Base-by-base conservation (phyloP, 208 protist genomes). In the Trypanosoma congolense region DNA sequence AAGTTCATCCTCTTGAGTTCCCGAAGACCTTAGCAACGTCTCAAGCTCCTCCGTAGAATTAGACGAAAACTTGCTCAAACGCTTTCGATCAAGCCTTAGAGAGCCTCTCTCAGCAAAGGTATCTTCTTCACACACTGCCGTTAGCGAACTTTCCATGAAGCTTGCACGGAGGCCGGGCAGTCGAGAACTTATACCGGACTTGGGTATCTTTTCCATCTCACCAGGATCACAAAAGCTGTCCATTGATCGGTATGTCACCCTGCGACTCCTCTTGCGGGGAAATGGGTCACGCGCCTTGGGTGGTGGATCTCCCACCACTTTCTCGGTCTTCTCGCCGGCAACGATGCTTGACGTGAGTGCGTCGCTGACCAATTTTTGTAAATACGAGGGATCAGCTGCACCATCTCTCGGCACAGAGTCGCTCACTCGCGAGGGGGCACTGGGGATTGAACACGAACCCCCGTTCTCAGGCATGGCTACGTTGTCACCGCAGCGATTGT, bases 1-100 rank as follows among this genome's bases (percentile, higher is more conserved):
- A 9, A 85, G n/a, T 56, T 93, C 86, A 28, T 73, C 72, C 31
- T 63, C 58, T 21, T 6, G 1, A 9, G 19, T 3, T 19, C 4
- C 18, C 4, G 18, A 14, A 4, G 4, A 26, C 21, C 4, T 30
- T 9, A 56, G 9, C 12, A 10, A 26, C 14, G n/a, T 19, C 22
- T 21, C 16, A n/a, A 6, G 10, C 3, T 9, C 35, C 8, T 19
- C 43, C 42, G 28, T 29, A 21, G 16, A 18, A 38, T n/a, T n/a
- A n/a, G n/a, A n/a, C n/a, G n/a, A n/a, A n/a, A n/a, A n/a, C n/a
- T n/a, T n/a, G n/a, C n/a, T n/a, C n/a, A n/a, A n/a, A n/a, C n/a
- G n/a, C n/a, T n/a, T n/a, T n/a, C n/a, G n/a, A n/a, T n/a, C n/a
- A n/a, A n/a, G n/a, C n/a, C n/a, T n/a, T n/a, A n/a, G n/a, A n/a